phyloP scores from a whole-genome alignment of 2,329 filamentous ascomycete species.

The Mariannaea elegans region DNA sequence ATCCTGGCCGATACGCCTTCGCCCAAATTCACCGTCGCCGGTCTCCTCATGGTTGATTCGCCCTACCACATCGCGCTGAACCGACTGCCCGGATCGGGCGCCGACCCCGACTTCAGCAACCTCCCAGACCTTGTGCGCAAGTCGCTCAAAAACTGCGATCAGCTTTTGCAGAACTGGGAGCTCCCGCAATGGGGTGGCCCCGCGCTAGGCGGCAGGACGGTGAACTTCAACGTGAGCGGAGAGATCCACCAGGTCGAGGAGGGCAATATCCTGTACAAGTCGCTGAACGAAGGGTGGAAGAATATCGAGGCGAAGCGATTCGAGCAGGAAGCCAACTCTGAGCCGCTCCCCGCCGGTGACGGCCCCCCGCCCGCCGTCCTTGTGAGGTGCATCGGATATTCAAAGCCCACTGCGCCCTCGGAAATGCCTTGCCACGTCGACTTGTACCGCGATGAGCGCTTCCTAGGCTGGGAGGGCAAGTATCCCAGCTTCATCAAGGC shows the following conservation, averaged over 20 bases:
- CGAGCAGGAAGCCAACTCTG: not conserved
- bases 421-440: slow-evolving; percentile 33
- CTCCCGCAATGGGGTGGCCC: slow-evolving; percentile 38
- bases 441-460: slow-evolving; percentile 34
- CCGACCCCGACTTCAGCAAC: slow-evolving; percentile 29
- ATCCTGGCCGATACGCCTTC: slow-evolving; percentile 36
- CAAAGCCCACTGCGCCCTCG: slow-evolving; percentile 9
- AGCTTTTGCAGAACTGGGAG: slow-evolving; percentile 43
- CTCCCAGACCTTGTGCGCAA: slow-evolving; percentile 40
- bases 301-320: slow-evolving; percentile 15
- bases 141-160: slow-evolving; percentile 43
- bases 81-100: slow-evolving; percentile 20
- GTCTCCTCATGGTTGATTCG: slow-evolving; percentile 42
- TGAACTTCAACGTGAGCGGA: slow-evolving; percentile 28
- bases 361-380: slow-evolving; percentile 38
- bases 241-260: slow-evolving; percentile 26
- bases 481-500: slow-evolving; percentile 42
- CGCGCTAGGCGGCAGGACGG: slow-evolving; percentile 12
- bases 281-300: slow-evolving; percentile 29
- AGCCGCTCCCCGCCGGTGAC: not conserved
- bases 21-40: slow-evolving; percentile 34
- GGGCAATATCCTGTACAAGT: slow-evolving; percentile 33
- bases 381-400: slow-evolving; percentile 30
- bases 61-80: slow-evolving; percentile 38
- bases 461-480: slow-evolving; percentile 42